phyloP scores from a whole-genome alignment of 805 yeast species.

The Wickerhamiella galacta region DNA sequence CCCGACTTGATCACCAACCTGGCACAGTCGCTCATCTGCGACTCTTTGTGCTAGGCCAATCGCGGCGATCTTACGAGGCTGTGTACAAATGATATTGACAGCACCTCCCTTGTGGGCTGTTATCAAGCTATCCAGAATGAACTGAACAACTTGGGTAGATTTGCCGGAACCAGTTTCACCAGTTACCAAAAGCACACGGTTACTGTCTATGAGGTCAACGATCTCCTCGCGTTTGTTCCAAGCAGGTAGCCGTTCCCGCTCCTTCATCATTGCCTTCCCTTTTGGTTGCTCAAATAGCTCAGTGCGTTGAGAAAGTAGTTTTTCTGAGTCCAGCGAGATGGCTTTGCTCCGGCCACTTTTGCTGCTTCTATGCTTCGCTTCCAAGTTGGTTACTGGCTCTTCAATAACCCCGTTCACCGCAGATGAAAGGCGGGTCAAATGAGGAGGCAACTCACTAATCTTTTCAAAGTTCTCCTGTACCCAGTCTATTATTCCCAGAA shows the following conservation, averaged over 20 bases:
- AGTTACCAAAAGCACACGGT: conserved; percentile 62
- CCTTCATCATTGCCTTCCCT: conserved; percentile 26
- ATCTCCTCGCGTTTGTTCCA: conserved; percentile 51
- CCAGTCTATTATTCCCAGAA: conserved; percentile 64
- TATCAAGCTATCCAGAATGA: conserved; percentile 50
- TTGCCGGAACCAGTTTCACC: conserved; percentile 98
- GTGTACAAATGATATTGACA: conserved; percentile 64
- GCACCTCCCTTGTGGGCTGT: conserved; percentile 27
- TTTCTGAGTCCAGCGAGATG: conserved; percentile 18
- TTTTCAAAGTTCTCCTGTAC: conserved; percentile 41
- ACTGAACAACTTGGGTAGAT: conserved; percentile 88
- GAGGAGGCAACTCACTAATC: conserved; percentile 61
- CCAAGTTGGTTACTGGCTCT: conserved; percentile 3
- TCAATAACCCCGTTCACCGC: conserved; percentile 18
- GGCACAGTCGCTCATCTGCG: conserved; percentile 57
- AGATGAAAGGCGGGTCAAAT: conserved; percentile 29
- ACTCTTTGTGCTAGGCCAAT: conserved; percentile 89
- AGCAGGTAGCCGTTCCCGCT: conserved; percentile 59
- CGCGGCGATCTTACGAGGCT: conserved; percentile 90
- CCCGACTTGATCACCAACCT: conserved; percentile 65
- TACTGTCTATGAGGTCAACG: conserved; percentile 35
- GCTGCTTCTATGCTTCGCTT: conserved; percentile 1
- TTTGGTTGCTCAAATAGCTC: conserved; percentile 21
- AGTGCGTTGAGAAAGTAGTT: conserved; percentile 24
- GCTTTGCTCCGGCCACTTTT: conserved; percentile 4